Evolutionary conservation across 768 basidiomycete species (phyloP).

Genomic region (Coprinopsis marcescibilis): DNA sequence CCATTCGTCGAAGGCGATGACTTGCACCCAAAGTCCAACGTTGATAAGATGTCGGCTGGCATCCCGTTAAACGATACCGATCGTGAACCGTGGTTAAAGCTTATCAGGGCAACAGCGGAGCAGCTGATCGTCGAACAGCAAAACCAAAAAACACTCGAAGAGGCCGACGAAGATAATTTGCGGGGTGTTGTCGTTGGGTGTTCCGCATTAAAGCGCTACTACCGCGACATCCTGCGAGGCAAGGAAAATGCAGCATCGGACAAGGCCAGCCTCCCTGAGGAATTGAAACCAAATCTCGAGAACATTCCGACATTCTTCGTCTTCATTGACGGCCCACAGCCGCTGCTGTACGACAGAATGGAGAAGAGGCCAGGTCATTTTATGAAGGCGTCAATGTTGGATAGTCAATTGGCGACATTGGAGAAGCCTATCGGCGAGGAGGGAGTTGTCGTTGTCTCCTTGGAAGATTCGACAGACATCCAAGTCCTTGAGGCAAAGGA

Average conservation of each 20-base stretch:
- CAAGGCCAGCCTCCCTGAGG: conserved; percentile 19
- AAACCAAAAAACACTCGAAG: conserved; percentile 6
- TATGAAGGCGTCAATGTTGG: conserved; percentile 80
- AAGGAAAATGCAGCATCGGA: conserved; percentile 15
- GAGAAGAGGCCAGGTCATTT: conserved; percentile 63
- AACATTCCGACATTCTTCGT: conserved; percentile 69
- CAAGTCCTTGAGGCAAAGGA: conserved; percentile 47
- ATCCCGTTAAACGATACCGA: conserved; percentile 75
- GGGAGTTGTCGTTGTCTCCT: conserved; percentile 58
- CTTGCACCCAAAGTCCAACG: conserved; percentile 74
- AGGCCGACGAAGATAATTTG: conserved; percentile 7
- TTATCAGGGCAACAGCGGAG: conserved; percentile 63
- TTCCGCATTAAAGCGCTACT: conserved; percentile 75
- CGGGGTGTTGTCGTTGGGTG: conserved; percentile 77
- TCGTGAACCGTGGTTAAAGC: conserved; percentile 79
- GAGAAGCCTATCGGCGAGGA: conserved; percentile 66
- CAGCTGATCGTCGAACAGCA: conserved; percentile 24
- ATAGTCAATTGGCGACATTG: conserved; percentile 67
- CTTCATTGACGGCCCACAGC: conserved; percentile 59
- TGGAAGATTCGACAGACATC: conserved; percentile 46
- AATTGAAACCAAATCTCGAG: conserved; percentile 22
- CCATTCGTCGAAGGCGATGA: conserved; percentile 89
- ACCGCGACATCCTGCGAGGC: conserved; percentile 80
- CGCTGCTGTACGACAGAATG: conserved; percentile 61
- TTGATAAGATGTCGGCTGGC: conserved; percentile 83